phyloP scores from a whole-genome alignment of 2,329 filamentous ascomycete genomes.

The Colletotrichum sp. region DNA sequence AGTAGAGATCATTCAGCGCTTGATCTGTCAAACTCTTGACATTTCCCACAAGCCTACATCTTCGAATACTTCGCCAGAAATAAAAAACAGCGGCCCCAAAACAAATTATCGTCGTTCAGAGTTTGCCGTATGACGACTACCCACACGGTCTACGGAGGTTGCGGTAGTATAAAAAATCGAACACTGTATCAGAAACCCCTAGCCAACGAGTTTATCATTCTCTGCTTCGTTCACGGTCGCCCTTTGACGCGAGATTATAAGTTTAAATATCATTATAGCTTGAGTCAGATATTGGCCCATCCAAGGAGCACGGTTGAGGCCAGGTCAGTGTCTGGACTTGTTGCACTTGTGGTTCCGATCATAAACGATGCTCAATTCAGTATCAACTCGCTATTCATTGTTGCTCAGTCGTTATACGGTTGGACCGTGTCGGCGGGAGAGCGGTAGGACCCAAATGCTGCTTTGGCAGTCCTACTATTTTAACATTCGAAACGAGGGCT shows the following conservation, averaged over 20 bases:
- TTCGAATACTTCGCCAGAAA: not conserved
- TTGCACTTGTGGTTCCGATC: not conserved
- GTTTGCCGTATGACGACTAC: too few species aligned
- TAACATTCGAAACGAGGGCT: too few species aligned
- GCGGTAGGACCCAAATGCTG: not conserved
- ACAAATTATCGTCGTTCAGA: not conserved
- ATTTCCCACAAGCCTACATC: rapidly evolving
- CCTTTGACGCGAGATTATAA: not conserved
- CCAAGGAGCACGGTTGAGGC: too few species aligned
- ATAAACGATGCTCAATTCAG: not conserved
- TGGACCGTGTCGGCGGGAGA: not conserved
- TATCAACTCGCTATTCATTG: not conserved
- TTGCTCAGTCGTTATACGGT: not conserved
- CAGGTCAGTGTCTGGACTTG: not conserved
- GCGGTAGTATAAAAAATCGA: too few species aligned
- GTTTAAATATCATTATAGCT: not conserved
- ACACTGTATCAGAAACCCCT: not conserved
- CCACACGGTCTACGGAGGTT: too few species aligned
- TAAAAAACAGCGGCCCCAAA: rapidly evolving
- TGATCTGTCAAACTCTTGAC: rapidly evolving
- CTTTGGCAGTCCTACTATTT: not conserved
- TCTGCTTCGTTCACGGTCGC: not conserved
- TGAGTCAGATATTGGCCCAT: not conserved
- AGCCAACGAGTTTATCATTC: not conserved
- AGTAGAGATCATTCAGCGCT: not conserved